A percentile compares a stretch with the other conserved stretches of the same genome.
phyloP scores from a whole-genome alignment of 331 rosid species.

The Dryas integrifolia region DNA sequence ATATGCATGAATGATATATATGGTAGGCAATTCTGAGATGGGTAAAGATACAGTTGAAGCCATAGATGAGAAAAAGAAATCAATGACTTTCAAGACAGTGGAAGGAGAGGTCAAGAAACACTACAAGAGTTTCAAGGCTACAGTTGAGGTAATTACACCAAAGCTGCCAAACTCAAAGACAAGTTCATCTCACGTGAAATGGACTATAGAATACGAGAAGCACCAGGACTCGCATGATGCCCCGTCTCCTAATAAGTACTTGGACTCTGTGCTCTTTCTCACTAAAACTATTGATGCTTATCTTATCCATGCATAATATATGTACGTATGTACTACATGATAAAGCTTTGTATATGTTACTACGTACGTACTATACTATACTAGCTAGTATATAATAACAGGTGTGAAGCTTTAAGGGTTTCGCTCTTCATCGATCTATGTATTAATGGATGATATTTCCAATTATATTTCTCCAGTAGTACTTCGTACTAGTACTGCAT shows the following conservation, averaged over 20 bases:
- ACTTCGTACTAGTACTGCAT: too few species aligned
- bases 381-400: background rate
- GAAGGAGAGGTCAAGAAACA: slow-evolving; percentile 23
- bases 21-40: slow-evolving; percentile 8
- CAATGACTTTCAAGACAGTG: slow-evolving; percentile 9
- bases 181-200: slow-evolving; percentile 3
- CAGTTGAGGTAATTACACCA: slow-evolving; percentile 4
- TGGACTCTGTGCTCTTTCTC: background rate
- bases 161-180: background rate
- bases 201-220: slow-evolving; percentile 29
- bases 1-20: too few species aligned
- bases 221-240: background rate
- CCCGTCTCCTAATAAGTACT: slow-evolving; percentile 17
- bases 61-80: slow-evolving; percentile 28
- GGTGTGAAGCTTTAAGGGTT: background rate
- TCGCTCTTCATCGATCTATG: background rate
- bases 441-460: too few species aligned
- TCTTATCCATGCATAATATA: slow-evolving; percentile 10
- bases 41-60: background rate
- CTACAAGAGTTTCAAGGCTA: slow-evolving; percentile 21
- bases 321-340: too few species aligned
- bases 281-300: slow-evolving; percentile 23
- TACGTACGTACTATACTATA: too few species aligned
- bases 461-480: too few species aligned
- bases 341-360: background rate